Base-by-base conservation (phyloP, 2,329 filamentous ascomycete species). In the Chaetomium strumarium region DNA sequence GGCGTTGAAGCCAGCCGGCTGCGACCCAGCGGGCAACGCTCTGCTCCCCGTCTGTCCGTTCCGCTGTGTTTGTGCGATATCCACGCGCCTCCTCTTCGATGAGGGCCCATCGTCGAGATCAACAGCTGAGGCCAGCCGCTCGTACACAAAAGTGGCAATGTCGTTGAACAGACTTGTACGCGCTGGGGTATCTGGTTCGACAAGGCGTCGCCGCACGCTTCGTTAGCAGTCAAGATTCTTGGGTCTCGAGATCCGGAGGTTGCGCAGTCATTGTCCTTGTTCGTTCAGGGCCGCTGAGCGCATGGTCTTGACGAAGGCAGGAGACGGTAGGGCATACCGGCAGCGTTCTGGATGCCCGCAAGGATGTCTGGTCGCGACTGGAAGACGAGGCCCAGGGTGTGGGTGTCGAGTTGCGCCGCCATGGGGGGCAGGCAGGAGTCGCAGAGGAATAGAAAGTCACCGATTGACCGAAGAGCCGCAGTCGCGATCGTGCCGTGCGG, bases 331-430 rank as follows among this genome's bases (percentile, higher is more conserved):
- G 46, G 58, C 70, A 56, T 69, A 81, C 78, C 77, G 24, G 79
- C 78, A 54, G 75, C 75, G 58, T 70, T 67, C 54, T 74, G 68
- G 61, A 84, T 82, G 52, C 71, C 72, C 12, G 74, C 64, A 16
- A 83, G 61, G 53, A 84, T 77, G 57, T 84, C 79, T 7, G 78
- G 78, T 45, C 79, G 72, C 37, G 76, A 71, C 52, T 75, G 67
- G 63, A 84, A 83, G 58, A 81, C 73, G 51, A 71, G 67, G 55
- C 68, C 69, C 50, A 83, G 69, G 62, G 69, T 75, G 63, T 79
- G 67, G 53, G 64, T 66, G 60, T 82, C 77, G 39, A 83, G 74
- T 12, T 55, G 54, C 30, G 52, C 49, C 37, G 61, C 51, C 61
- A 62, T 62, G 24, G 39, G n/a, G 10, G 48, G 34, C 37, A 24